phyloP scores from a whole-genome alignment of 495 filamentous ascomycete species.

The Hypoxylon lenormandii region DNA sequence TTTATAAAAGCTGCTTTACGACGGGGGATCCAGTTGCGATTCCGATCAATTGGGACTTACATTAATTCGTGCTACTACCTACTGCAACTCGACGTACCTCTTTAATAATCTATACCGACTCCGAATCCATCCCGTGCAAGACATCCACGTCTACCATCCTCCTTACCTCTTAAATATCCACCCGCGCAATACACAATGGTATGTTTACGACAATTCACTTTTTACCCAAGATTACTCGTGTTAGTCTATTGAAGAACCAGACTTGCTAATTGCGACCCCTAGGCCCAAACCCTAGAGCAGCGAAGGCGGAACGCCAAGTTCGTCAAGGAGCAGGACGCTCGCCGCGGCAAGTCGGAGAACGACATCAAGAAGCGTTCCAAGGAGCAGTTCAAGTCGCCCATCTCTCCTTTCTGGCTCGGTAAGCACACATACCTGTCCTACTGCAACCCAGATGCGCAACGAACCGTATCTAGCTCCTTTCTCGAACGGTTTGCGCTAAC shows the following conservation, averaged over 20 bases:
- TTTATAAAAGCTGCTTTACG: conserved; percentile 24
- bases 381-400: conserved; percentile 74
- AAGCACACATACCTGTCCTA: conserved; percentile 57
- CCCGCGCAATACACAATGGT: conserved; percentile 34
- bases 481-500: neutral
- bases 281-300: conserved; percentile 97
- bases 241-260: too few species aligned
- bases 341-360: conserved; percentile 82
- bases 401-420: conserved; percentile 88
- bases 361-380: conserved; percentile 75
- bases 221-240: too few species aligned
- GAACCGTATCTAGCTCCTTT: neutral
- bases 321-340: conserved; percentile 79
- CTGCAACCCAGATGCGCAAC: neutral
- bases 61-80: conserved; percentile 20
- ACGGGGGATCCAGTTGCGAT: conserved; percentile 24
- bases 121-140: conserved; percentile 11
- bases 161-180: neutral
- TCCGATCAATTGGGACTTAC: conserved; percentile 7
- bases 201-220: conserved; percentile 16
- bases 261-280: neutral
- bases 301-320: conserved; percentile 88
- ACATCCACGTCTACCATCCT: neutral
- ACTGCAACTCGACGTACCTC: conserved; percentile 3
- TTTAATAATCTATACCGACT: conserved; percentile 2